A percentile compares a stretch with the other conserved stretches of the same genome.
Conservation (phyloP, 192 early-diverging fungal genomes). For the Umbelopsis vinacea region DNA sequence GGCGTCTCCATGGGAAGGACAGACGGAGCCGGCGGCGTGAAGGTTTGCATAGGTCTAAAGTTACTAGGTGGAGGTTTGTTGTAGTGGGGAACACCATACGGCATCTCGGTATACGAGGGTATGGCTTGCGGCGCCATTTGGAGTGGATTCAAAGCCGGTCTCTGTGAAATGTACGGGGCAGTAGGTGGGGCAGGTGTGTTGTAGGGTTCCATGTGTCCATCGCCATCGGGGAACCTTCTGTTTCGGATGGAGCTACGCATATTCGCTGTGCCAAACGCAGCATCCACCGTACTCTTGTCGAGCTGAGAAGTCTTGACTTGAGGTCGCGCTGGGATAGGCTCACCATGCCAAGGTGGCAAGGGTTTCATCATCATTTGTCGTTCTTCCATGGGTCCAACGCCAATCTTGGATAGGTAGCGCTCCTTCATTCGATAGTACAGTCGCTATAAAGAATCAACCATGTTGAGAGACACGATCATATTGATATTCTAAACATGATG, state of each 20-base stretch:
- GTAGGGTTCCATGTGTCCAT: neutral
- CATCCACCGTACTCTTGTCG: slow-evolving; percentile 11
- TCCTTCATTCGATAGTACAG: slow-evolving; percentile 38
- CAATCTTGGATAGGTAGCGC: slow-evolving; percentile 21
- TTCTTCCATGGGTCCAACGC: slow-evolving; percentile 29
- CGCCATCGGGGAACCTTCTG: neutral
- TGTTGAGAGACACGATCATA: too few species aligned
- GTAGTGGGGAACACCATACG: slow-evolving; percentile 1
- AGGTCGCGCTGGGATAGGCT: neutral
- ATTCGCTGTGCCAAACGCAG: slow-evolving; percentile 20
- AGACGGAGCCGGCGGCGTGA: neutral
- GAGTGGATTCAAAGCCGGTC: neutral
- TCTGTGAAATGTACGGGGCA: neutral
- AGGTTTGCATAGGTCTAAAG: neutral
- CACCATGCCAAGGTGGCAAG: slow-evolving; percentile 28
- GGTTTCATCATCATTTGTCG: slow-evolving; percentile 18
- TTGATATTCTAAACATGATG: too few species aligned
- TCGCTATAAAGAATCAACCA: slow-evolving; percentile 23
- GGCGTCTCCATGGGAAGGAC: neutral
- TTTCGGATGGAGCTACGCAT: neutral
- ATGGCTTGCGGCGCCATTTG: neutral
- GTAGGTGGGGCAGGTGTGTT: neutral
- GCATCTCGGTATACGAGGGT: slow-evolving; percentile 10
- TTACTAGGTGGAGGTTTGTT: neutral
- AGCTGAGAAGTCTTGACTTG: slow-evolving; percentile 7